Evolutionary conservation across 2,329 filamentous ascomycete genomes (phyloP), one percentile per base, ranked within the genome.

Genomic region (Cordyceps farinosa): DNA sequence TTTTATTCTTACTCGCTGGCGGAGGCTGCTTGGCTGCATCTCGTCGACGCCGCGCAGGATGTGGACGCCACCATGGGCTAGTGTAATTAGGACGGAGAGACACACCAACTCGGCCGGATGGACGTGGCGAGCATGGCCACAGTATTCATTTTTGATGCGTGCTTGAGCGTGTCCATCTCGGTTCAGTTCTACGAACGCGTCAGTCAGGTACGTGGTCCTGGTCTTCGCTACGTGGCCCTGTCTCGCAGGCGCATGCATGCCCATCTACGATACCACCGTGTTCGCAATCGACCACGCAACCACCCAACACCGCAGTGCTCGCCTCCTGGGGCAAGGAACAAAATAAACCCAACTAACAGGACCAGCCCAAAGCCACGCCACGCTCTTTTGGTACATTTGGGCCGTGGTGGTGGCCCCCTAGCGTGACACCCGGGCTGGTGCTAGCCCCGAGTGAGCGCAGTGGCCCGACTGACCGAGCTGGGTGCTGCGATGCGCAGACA

Each of bases 381-480:
- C 59, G 2, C 59, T 61, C 50, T 38, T 61, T 61, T 48, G 59
- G 59, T 61, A 32, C 51, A 47, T 47, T 61, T 40, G 40, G 40
- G 1, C 59, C 40, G 50, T 47, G 51, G 50, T 51, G 56, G 47
- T 57, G 54, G 47, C n/a, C 27, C 45, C 34, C 47, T 59, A 50
- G 56, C 56, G 56, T 42, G 34, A 38, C 40, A 10, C n/a, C 6
- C 15, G 6, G 30, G 27, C 27, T 34, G 17, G 50, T 17, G 32
- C 55, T 50, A 50, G 47, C 13, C 47, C 22, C 27, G 27, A 32
- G 47, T 50, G 47, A 29, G 47, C 47, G 38, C 38, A 40, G 38
- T 15, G 38, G 5, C 38, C 38, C 47, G 47, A 50, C 47, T 5
- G 47, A 50, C 47, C 47, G 47, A 50, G 27, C 38, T 22, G 15